phyloP scores from a whole-genome alignment of 2,329 filamentous ascomycete species.

The Fonsecaea monophora region DNA sequence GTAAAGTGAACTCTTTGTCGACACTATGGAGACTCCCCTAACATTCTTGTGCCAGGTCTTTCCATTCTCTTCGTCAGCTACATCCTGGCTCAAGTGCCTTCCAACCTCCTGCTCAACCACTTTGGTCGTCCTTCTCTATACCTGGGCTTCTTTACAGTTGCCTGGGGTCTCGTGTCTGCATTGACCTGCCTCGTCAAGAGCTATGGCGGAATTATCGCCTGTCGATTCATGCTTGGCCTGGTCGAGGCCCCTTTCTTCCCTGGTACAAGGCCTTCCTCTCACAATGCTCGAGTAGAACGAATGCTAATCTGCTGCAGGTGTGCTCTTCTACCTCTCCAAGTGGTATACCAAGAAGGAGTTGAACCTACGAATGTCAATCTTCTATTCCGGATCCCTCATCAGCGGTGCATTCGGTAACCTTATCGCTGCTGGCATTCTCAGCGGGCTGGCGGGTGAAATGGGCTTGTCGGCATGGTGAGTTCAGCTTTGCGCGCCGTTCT shows the following conservation, averaged over 20 bases:
- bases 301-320: slow-evolving; percentile 46
- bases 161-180: slow-evolving; percentile 56
- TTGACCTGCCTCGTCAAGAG: slow-evolving; percentile 53
- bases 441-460: slow-evolving; percentile 60
- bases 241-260: slow-evolving; percentile 56
- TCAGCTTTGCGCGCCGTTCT: slow-evolving; percentile 34
- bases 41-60: slow-evolving; percentile 41
- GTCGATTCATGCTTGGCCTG: slow-evolving; percentile 54
- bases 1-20: background rate
- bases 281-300: background rate
- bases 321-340: slow-evolving; percentile 65
- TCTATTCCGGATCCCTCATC: slow-evolving; percentile 64
- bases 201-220: slow-evolving; percentile 50
- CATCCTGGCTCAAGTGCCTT: slow-evolving; percentile 52
- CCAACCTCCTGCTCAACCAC: slow-evolving; percentile 52
- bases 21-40: background rate
- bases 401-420: slow-evolving; percentile 61
- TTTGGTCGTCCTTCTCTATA: slow-evolving; percentile 48
- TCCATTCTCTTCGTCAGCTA: slow-evolving; percentile 55
- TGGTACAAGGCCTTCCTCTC: slow-evolving; percentile 32
- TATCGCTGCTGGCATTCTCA: slow-evolving; percentile 60
- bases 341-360: slow-evolving; percentile 69
- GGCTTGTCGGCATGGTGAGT: slow-evolving; percentile 63
- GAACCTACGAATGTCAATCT: slow-evolving; percentile 59
- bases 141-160: slow-evolving; percentile 53